phyloP scores from a whole-genome alignment of 768 basidiomycete genomes.

The Podaxis carcinomalis region DNA sequence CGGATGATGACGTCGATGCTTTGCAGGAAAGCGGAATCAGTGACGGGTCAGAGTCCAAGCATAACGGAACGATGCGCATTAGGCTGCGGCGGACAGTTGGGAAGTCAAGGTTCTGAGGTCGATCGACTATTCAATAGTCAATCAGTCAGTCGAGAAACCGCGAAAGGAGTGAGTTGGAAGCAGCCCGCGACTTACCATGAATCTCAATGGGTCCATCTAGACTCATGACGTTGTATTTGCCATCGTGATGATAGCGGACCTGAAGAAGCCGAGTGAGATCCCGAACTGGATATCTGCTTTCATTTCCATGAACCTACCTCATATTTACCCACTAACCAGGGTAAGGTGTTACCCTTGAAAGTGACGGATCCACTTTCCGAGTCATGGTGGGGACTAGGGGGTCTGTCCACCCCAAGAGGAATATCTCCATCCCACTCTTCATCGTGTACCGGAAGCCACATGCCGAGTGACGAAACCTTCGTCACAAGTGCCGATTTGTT shows the following conservation, averaged over 20 bases:
- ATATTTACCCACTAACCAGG: conserved; percentile 83
- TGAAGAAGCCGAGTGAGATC: conserved; percentile 20
- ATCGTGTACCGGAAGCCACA: conserved; percentile 89
- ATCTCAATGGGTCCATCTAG: conserved; percentile 84
- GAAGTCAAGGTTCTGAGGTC: conserved; percentile 61
- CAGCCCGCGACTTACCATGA: conserved; percentile 53
- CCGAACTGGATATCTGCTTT: background rate
- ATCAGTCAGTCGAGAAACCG: conserved; percentile 10
- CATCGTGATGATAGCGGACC: conserved; percentile 93
- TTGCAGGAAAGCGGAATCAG: conserved; percentile 73
- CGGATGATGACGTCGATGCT: conserved; percentile 22
- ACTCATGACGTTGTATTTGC: conserved; percentile 94
- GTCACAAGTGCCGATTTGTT: conserved; percentile 84
- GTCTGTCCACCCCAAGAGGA: conserved; percentile 45
- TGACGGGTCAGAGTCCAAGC: conserved; percentile 82
- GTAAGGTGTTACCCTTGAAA: conserved; percentile 76
- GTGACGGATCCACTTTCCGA: conserved; percentile 59
- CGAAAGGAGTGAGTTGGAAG: background rate
- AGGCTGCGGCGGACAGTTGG: conserved; percentile 61
- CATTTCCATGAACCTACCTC: conserved; percentile 51
- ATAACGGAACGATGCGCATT: conserved; percentile 75
- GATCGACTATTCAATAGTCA: conserved; percentile 49
- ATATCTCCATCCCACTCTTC: conserved; percentile 93
- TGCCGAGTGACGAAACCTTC: conserved; percentile 76
- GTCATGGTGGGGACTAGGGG: conserved; percentile 33